These are phyloP conservation scores for Globisporangium sylvaticum DNA, from an alignment of 352 stramenopile genomes.

Conservation along the genomic window DNA sequence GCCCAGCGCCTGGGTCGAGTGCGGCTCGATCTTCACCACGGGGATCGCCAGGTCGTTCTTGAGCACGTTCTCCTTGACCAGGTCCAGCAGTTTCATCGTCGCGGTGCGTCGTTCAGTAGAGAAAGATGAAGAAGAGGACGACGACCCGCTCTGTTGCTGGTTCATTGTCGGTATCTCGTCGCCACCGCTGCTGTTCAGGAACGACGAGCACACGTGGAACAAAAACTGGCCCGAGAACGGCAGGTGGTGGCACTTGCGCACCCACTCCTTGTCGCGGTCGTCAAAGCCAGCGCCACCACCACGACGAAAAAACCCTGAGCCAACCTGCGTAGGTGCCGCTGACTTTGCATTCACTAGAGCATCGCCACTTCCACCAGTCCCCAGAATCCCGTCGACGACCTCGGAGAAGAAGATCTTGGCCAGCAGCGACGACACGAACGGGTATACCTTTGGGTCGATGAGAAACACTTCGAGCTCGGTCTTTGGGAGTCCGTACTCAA, in stretches of 20 bases:
- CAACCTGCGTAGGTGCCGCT: conserved; percentile 1
- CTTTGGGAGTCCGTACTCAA: conserved; percentile 60
- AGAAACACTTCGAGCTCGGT: conserved; percentile 64
- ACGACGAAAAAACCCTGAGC: background rate
- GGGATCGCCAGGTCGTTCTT: conserved; percentile 62
- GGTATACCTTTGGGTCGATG: conserved; percentile 54
- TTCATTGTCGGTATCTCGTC: background rate
- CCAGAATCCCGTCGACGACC: conserved; percentile 49
- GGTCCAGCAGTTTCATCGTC: conserved; percentile 41
- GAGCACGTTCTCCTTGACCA: conserved; percentile 74
- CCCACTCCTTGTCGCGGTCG: conserved; percentile 75
- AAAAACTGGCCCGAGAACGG: conserved; percentile 79
- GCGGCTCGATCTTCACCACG: conserved; percentile 49
- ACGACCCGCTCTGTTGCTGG: background rate
- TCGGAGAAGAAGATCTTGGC: conserved; percentile 77
- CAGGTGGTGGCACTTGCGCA: conserved; percentile 67
- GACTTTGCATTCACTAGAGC: background rate
- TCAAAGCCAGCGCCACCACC: conserved; percentile 30
- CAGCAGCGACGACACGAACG: conserved; percentile 52
- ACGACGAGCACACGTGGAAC: conserved; percentile 66
- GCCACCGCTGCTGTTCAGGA: conserved; percentile 34
- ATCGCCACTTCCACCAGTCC: conserved; percentile 10
- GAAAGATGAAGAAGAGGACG: background rate
- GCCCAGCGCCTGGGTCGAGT: conserved; percentile 62
- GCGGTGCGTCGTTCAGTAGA: conserved; percentile 3